Conservation (phyloP, 164 flowering plant species). For the Magnolia sinica region DNA sequence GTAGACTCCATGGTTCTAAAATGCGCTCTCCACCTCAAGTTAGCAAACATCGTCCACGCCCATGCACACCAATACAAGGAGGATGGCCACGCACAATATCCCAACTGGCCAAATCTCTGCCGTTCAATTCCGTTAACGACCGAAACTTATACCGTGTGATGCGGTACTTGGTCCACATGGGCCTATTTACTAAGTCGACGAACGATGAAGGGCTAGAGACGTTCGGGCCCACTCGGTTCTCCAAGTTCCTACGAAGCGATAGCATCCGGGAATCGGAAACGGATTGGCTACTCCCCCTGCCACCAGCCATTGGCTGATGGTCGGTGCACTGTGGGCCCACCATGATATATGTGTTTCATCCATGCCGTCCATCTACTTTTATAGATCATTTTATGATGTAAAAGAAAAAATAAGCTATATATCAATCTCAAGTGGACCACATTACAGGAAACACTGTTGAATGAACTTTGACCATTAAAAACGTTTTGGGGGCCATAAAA, state of each 20-base stretch:
- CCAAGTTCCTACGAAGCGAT: background rate
- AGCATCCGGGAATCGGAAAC: background rate
- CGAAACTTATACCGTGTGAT: background rate
- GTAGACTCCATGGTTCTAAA: background rate
- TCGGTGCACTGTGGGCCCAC: too few relatives aligned
- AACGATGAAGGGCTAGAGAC: background rate
- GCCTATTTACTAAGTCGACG: background rate
- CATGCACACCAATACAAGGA: background rate
- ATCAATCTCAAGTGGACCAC: too few relatives aligned
- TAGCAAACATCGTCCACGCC: constrained; percentile 5
- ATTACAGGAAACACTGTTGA: too few relatives aligned
- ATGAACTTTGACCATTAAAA: too few relatives aligned
- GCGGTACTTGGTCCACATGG: background rate
- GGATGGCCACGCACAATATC: background rate
- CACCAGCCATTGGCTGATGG: too few relatives aligned
- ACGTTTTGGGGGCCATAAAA: too few relatives aligned
- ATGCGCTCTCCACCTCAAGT: background rate
- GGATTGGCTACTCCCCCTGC: too few relatives aligned
- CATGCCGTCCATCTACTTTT: too few relatives aligned
- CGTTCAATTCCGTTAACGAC: background rate
- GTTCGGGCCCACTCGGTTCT: background rate
- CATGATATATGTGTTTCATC: too few relatives aligned
- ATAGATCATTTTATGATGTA: too few relatives aligned
- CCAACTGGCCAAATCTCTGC: background rate
- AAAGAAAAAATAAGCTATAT: too few relatives aligned